These are phyloP conservation scores for Pseudogymnoascus sp. DNA, from an alignment of 2,329 filamentous ascomycete species.

Conservation along the genomic window DNA sequence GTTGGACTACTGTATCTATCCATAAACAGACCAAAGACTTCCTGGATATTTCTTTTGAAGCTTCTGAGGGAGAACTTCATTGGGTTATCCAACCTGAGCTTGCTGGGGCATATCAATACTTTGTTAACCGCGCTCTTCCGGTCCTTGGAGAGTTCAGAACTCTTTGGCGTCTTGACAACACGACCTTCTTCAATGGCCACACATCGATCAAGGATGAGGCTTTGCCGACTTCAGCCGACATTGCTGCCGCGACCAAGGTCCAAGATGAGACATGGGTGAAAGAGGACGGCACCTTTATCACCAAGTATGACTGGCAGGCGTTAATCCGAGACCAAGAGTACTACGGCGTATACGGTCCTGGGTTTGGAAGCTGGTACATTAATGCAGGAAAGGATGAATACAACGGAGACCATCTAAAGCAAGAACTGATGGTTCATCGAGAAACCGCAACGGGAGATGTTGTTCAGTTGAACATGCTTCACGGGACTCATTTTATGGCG, in stretches of 20 bases:
- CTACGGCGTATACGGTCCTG: constrained; percentile 43
- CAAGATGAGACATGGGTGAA: constrained; percentile 48
- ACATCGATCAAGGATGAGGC: constrained; percentile 39
- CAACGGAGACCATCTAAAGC: constrained; percentile 46
- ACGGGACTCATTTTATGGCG: constrained; percentile 42
- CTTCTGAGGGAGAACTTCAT: constrained; percentile 42
- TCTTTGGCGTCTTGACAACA: constrained; percentile 43
- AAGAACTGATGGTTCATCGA: constrained; percentile 45
- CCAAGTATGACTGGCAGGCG: constrained; percentile 33
- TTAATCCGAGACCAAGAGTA: constrained; percentile 36
- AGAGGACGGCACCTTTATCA: constrained; percentile 40
- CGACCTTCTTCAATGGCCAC: constrained; percentile 39
- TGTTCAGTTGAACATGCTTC: constrained; percentile 48
- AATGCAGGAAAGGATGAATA: constrained; percentile 44
- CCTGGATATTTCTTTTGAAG: constrained; percentile 42
- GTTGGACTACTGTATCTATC: constrained; percentile 40
- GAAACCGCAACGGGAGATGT: constrained; percentile 43
- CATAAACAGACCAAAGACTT: constrained; percentile 34
- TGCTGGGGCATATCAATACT: constrained; percentile 48
- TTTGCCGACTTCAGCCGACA: constrained; percentile 38
- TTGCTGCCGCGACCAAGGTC: constrained; percentile 39
- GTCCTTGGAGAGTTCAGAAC: constrained; percentile 43
- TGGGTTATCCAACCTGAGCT: constrained; percentile 44
- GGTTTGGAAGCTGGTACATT: constrained; percentile 45
- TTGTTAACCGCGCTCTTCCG: constrained; percentile 43